A percentile compares a stretch with the other conserved stretches of the same genome.
These are phyloP conservation scores for Dendrocalamus latiflorus DNA, from an alignment of 202 grass and related monocot genomes.

Conservation along the genomic window DNA sequence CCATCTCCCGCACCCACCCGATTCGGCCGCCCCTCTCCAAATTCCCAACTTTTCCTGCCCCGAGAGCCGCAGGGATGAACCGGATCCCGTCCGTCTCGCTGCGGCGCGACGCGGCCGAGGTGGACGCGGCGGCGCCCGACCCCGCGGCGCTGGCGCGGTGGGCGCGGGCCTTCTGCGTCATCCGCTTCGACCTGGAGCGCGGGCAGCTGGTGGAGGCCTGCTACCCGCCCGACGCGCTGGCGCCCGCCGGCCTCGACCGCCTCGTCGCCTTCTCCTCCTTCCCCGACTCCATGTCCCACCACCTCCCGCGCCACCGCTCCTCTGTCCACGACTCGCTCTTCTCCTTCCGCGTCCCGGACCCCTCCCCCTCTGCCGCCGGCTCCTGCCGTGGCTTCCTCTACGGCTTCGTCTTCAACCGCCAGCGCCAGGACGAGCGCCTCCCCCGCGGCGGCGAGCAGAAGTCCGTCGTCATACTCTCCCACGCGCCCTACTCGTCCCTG, in stretches of 20 bases:
- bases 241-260: constrained; percentile 54
- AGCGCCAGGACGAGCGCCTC: constrained; percentile 90
- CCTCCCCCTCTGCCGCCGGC: not conserved
- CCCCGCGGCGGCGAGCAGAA: constrained; percentile 94
- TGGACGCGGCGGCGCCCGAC: too few species aligned
- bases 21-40: too few species aligned
- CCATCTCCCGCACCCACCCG: too few species aligned
- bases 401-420: constrained; percentile 96
- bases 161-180: constrained; percentile 74
- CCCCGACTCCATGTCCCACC: constrained; percentile 98
- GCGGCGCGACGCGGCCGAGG: too few species aligned
- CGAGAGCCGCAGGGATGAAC: too few species aligned
- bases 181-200: constrained; percentile 94
- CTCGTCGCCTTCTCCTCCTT: constrained; percentile 96
- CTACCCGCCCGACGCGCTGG: constrained; percentile 58
- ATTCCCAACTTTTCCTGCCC: too few species aligned
- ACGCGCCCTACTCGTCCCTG: too few species aligned
- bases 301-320: constrained; percentile 86
- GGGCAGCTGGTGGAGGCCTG: constrained; percentile 86
- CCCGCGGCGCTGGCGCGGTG: too few species aligned
- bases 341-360: constrained; percentile 78
- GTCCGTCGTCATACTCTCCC: too few species aligned
- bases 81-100: too few species aligned
- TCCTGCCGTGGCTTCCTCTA: constrained; percentile 50
- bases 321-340: constrained; percentile 94